phyloP scores from a whole-genome alignment of 2,329 filamentous ascomycete genomes.

The Fusarium transvaalense region DNA sequence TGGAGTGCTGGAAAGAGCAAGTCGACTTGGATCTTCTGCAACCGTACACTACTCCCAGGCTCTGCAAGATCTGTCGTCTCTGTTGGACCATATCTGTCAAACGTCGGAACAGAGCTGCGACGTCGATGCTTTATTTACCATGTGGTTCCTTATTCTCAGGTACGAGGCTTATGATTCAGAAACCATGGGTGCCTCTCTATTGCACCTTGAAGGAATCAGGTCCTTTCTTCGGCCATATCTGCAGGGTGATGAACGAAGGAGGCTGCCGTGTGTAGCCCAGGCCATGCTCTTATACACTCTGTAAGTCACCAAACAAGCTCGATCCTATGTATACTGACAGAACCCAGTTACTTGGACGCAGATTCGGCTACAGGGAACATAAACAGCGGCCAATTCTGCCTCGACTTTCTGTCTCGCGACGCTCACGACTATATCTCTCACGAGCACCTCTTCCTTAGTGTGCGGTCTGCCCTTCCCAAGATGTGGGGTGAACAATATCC shows the following conservation, averaged over 20 bases:
- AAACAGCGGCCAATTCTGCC: slow-evolving; percentile 34
- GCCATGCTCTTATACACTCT: slow-evolving; percentile 37
- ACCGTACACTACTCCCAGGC: slow-evolving; percentile 32
- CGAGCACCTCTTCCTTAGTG: slow-evolving; percentile 35
- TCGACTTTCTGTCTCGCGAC: slow-evolving; percentile 40
- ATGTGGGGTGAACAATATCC: slow-evolving; percentile 42
- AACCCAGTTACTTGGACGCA: slow-evolving; percentile 33
- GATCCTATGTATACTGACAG: rapidly evolving
- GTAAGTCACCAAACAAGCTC: neutral
- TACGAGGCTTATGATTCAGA: slow-evolving; percentile 39
- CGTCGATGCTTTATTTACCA: slow-evolving; percentile 38
- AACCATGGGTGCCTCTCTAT: slow-evolving; percentile 23
- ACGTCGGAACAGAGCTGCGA: slow-evolving; percentile 15
- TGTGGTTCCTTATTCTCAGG: slow-evolving; percentile 43
- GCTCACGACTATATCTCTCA: slow-evolving; percentile 42
- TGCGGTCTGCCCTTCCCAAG: slow-evolving; percentile 38
- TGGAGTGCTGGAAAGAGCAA: slow-evolving; percentile 7
- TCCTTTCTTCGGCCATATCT: slow-evolving; percentile 37
- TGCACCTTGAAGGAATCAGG: slow-evolving; percentile 40
- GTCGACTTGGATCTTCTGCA: slow-evolving; percentile 13
- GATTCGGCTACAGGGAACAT: slow-evolving; percentile 35
- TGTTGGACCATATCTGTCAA: slow-evolving; percentile 31
- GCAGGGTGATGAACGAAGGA: slow-evolving; percentile 8
- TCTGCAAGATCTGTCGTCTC: slow-evolving; percentile 38
- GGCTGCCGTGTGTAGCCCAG: slow-evolving; percentile 35